Evolutionary conservation across 352 stramenopile genomes (phyloP), one percentile per base, ranked within the genome.

Genomic region (Phytophthora citrophthora): DNA sequence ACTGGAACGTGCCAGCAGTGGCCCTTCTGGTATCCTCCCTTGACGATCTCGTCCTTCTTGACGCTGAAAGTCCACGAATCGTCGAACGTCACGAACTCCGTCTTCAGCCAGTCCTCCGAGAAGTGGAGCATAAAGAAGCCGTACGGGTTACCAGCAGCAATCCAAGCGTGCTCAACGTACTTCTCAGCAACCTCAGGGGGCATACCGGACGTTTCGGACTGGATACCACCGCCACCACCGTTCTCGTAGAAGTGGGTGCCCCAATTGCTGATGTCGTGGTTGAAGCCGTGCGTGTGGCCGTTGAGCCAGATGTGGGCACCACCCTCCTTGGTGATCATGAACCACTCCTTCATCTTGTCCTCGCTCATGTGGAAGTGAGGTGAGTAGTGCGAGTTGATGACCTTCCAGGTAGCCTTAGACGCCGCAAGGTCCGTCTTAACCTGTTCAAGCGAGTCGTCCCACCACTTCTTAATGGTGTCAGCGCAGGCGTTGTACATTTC

Each of bases 381-480:
- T 50, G 86, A 96, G 77, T 96, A 96, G 75, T 96, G 88, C 68
- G 88, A 94, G 74, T 95, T 96, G 47, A 96, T 79, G 48, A 95
- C 72, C 79, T 95, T 96, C 81, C 84, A 96, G 9, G 83, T 93
- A 13, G 88, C 86, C 39, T 49, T 95, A 0, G 88, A 96, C 3
- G 66, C 64, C 54, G 72, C 70, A 5, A 96, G 56, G 48, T 96
- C 88, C 60, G 81, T 81, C 63, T 91, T 63, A 8, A 93, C 71
- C 36, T 92, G 78, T 13, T 58, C 66, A 1, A 95, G 61, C 38
- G 86, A 96, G 26, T 83, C 73, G 48, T 92, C 80, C 72, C 83
- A 92, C 88, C 88, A 96, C 48, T 72, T 67, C 59, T 92, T 84
- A 62, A 96, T 89, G 4, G 69, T 82, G 32, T 88, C 69, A 55